Evolutionary conservation across 352 stramenopile species (phyloP), one percentile per base, ranked within the genome.

Genomic region (Pythium biforme): DNA sequence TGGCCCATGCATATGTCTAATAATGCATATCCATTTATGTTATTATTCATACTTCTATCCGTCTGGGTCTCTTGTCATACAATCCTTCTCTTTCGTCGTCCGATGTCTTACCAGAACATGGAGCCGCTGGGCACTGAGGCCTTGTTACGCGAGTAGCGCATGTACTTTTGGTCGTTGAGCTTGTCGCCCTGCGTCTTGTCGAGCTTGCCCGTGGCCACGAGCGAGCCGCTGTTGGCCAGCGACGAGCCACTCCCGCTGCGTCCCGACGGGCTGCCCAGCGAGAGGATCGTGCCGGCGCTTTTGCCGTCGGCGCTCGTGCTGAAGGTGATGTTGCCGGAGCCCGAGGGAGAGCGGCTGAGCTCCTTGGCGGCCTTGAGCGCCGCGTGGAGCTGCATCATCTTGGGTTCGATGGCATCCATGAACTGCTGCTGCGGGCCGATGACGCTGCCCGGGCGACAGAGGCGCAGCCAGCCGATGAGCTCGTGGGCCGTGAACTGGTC

Each of bases 341-440:
- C 60, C 31, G 69, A 74, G 27, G 43, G 46, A 20, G 51, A 67
- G 47, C 58, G 59, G 27, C 33, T 25, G 14, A 64, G 54, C 33
- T 46, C 37, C 64, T 75, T 80, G 55, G 49, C 49, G 43, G 46
- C 64, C 33, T 62, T 74, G 43, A 68, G 69, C 15, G 48, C 33
- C 43, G 76, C 64, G 64, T 76, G 76, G 40, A 87, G 75, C 66
- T 81, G 71, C 55, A 80, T 77, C 92, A 99, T 98, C 40, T 90
- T 83, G 37, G 75, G 56, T 69, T 99, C 75, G 54, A 99, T 97
- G 51, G 88, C 73, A 72, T 98, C 81, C 74, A 99, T 84, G 73
- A 94, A 98, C 47, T 98, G 79, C 73, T 98, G 94, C 74, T 98
- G 95, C 23, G 91, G 92, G 22, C 95, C 95, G 72, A 98, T 97